Percentiles rank a stretch among this genome's conserved stretches.
Conservation (phyloP, 805 yeast genomes). For the Candida ulmi region DNA sequence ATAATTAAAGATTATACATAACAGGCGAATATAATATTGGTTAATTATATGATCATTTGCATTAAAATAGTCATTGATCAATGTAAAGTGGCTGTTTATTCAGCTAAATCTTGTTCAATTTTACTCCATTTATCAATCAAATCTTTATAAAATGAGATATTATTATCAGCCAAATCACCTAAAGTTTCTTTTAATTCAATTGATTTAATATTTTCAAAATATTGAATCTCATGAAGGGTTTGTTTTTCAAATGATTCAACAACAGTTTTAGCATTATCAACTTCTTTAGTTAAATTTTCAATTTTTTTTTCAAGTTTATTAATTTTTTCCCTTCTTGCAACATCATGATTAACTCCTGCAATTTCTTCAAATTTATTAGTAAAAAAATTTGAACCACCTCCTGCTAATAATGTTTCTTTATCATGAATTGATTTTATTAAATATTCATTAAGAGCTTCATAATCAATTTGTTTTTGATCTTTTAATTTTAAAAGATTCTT, state of each 20-base stretch:
- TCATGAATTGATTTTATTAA: constrained; percentile 66
- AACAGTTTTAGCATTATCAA: constrained; percentile 42
- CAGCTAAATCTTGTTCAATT: constrained; percentile 37
- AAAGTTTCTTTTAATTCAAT: constrained; percentile 70
- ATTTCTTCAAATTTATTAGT: constrained; percentile 55
- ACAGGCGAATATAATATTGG: no score
- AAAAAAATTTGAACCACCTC: constrained; percentile 48
- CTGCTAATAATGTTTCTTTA: constrained; percentile 45
- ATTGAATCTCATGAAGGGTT: constrained; percentile 47
- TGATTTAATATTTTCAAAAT: constrained; percentile 78
- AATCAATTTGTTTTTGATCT: constrained; percentile 87
- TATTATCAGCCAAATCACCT: constrained; percentile 66
- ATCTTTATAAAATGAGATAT: constrained; percentile 65
- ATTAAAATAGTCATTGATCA: no score
- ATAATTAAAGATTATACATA: no score
- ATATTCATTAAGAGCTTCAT: constrained; percentile 80
- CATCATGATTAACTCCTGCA: constrained; percentile 58
- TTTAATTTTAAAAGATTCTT: constrained; percentile 71
- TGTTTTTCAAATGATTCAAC: constrained; percentile 53
- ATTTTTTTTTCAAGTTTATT: constrained; percentile 45
- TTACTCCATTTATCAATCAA: constrained; percentile 68
- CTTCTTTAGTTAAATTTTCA: constrained; percentile 43
- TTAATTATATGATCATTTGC: no score
- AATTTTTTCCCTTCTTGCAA: constrained; percentile 46
- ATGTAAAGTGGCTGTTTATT: no score